Evolutionary conservation across 208 protist species (phyloP), one percentile per base, ranked within the genome.

Genomic region (Balamuthia mandrillaris): DNA sequence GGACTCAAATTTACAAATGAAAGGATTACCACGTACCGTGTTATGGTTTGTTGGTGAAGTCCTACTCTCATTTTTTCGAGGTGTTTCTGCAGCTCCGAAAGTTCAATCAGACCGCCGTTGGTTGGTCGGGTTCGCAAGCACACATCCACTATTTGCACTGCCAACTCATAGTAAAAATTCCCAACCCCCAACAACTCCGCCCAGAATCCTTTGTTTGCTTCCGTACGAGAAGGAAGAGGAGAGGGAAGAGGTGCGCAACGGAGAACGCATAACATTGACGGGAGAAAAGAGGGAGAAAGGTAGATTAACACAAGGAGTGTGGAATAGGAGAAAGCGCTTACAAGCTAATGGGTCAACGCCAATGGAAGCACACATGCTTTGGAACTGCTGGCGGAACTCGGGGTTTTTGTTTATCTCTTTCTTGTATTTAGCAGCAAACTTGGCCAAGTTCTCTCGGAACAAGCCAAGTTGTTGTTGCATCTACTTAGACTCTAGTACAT

Each of bases 141-240:
- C 14, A 95, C 79, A 45, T 93, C 88, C 24, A 95, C 81, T 21
- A 95, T 92, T 61, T 95, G 92, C n/a, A 95, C 92, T 33, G 60
- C 92, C 4, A 95, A 61, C 42, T 95, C 88, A 78, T 95, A 95
- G 81, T 96, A 95, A 49, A 95, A 95, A 58, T 95, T 88, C 39
- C 93, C 93, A n/a, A 95, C 84, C 14, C 93, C 93, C 14, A 95
- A 70, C 21, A 92, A 24, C 65, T 95, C 65, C 41, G 90, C 79
- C 92, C 92, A 94, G 33, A 94, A 89, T 29, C 89, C 90, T 60
- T 91, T 92, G 39, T 65, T 84, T 42, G 86, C 85, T 89, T 41
- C 3, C 12, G 27, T 12, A 44, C 58, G 49, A 74, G 7, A n/a
- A n/a, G n/a, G n/a, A n/a, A n/a, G n/a, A n/a, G n/a, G n/a, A n/a